Base-by-base conservation (phyloP, 495 filamentous ascomycete species). In the Penicillium longicatenatum region DNA sequence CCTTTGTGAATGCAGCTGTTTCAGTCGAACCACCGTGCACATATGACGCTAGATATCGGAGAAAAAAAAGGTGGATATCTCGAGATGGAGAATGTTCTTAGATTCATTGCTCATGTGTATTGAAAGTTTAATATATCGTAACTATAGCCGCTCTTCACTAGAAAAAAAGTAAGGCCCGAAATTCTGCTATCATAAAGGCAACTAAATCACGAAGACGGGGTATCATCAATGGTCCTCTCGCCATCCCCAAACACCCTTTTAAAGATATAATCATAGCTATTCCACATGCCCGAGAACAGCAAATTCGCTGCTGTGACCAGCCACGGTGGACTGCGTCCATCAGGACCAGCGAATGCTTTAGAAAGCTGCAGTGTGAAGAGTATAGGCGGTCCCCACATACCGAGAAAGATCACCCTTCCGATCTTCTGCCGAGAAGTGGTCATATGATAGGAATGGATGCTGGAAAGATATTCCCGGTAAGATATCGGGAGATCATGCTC, bases 221-320 rank as follows among this genome's bases (percentile, higher is more conserved):
- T 65, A 69, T 69, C 64, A 37, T 58, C 59, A 24, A 76, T 63
- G 12, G 91, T 94, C 71, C 89, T 81, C 83, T 97, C 94, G 16
- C 94, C 94, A 67, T 97, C 89, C 29, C 93, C 92, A 76, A 95
- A 97, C 0, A 89, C 12, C 22, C 54, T 62, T 62, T 82, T 83
- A 51, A 89, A 90, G 22, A 86, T 63, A 2, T 11, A 39, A 75
- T 97, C 93, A 77, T 98, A 96, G 52, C 70, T 82, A 58, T 54
- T 61, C 94, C 94, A 98, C 57, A 92, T 70, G 0, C 69, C 46
- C 22, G 68, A 72, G 45, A 88, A 82, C 1, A 90, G 3, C 5
- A 70, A 60, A 31, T 77, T 78, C 20, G 67, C 70, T 2, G 82
- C 26, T 21, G 46, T 62, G n/a, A 67, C 74, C 46, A 92, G 33